Evolutionary conservation across 2,329 filamentous ascomycete species (phyloP).

Genomic region (Bipolaris cookei): DNA sequence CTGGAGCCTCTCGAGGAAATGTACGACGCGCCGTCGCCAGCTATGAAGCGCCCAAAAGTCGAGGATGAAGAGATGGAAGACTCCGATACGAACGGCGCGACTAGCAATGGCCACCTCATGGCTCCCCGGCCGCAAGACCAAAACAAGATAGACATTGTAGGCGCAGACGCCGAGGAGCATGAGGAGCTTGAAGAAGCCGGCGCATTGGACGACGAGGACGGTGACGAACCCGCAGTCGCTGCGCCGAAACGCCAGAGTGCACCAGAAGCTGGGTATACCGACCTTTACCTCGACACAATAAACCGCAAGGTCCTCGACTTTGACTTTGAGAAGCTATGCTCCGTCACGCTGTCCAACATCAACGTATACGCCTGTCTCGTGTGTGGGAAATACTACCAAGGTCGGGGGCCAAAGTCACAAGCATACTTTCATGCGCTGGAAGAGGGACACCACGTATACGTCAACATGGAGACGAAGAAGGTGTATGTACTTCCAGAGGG

Average conservation of each 20-base stretch:
- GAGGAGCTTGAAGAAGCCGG: conserved; percentile 48
- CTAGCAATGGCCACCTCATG: conserved; percentile 41
- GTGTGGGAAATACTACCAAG: conserved; percentile 97
- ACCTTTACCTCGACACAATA: conserved; percentile 97
- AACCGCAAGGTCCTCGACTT: conserved; percentile 92
- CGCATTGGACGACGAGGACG: conserved; percentile 39
- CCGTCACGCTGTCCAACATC: conserved; percentile 93
- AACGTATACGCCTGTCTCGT: conserved; percentile 98
- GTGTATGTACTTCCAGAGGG: conserved; percentile 94
- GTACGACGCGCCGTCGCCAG: conserved; percentile 52
- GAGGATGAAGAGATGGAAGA: conserved; percentile 51
- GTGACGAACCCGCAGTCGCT: conserved; percentile 48
- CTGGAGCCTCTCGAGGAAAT: conserved; percentile 54
- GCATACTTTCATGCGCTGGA: conserved; percentile 98
- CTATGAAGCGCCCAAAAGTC: conserved; percentile 56
- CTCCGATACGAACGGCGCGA: conserved; percentile 29
- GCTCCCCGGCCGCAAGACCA: conserved; percentile 34
- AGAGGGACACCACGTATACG: conserved; percentile 94
- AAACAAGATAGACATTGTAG: conserved; percentile 43
- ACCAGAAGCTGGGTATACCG: conserved; percentile 86
- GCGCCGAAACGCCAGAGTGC: conserved; percentile 73
- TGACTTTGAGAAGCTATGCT: conserved; percentile 98
- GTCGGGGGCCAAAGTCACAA: conserved; percentile 89
- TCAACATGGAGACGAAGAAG: conserved; percentile 93
- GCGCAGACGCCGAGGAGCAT: conserved; percentile 46